Evolutionary conservation across 2,329 filamentous ascomycete species (phyloP), one percentile per base, ranked within the genome.

Genomic region (Cercospora zeina): DNA sequence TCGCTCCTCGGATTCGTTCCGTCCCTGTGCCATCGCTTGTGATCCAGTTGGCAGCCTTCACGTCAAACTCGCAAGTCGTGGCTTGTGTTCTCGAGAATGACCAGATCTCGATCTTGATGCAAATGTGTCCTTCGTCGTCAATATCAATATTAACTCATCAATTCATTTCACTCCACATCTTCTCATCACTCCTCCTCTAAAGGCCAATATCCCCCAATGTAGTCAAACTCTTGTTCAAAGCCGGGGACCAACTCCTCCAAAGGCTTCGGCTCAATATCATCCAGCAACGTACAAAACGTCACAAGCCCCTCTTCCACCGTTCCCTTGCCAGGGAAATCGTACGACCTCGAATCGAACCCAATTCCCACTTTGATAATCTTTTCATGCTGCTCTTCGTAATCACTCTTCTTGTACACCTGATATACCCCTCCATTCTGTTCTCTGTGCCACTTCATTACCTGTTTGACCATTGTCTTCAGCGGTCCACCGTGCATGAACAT

Each of bases 401-500:
- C 55, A 31, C 53, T 61, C n/a, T 59, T 53, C 62, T 75, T 75
- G 58, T 75, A 75, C 24, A 65, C 60, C 45, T 72, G 68, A 56
- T 68, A 75, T 42, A 73, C 68, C 9, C 71, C 73, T 8, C 70
- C 70, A 14, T 64, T 58, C 8, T 62, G 54, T 10, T 71, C 69
- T 19, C 66, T 54, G 33, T 71, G 69, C 69, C 71, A 72, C 24
- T 62, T 65, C 60, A 75, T 66, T 6, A 66, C 45, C 66, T 63
- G 59, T 61, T 65, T 33, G 58, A 57, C 34, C 53, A 73, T 65
- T 1, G 69, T 72, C 67, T 76, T 76, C 58, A 75, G 53, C 21
- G 72, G 60, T 1, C 73, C 73, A 30, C 74, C 72, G 62, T 76
- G 73, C 36, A 75, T 59, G 59, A 76, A 76, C 14, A 75, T 58